phyloP scores from a whole-genome alignment of 345 rosid genomes.

The Salix exigua region DNA sequence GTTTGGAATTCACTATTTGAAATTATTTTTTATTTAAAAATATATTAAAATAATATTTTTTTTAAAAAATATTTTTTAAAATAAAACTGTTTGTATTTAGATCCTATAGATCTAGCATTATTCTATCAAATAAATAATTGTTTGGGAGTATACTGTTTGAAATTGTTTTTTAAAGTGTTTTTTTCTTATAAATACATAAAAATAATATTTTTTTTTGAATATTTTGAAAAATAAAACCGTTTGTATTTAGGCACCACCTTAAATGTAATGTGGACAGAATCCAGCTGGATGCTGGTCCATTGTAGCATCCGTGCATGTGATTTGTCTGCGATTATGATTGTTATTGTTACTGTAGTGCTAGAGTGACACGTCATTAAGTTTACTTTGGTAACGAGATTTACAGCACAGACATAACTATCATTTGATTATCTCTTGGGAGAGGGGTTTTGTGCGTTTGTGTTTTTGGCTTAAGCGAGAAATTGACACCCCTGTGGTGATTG shows the following conservation, averaged over 20 bases:
- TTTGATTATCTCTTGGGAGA: too few relatives aligned
- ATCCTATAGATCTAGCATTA: too few relatives aligned
- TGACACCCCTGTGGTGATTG: conserved; percentile 46
- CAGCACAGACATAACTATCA: not conserved
- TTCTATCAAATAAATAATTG: too few relatives aligned
- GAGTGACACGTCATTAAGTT: conserved; percentile 8
- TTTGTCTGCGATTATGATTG: not conserved
- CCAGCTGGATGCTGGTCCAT: conserved; percentile 11
- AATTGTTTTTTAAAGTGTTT: too few relatives aligned
- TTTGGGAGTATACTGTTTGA: too few relatives aligned
- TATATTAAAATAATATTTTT: rapidly evolving
- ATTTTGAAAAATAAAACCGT: too few relatives aligned
- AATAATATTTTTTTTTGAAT: too few relatives aligned
- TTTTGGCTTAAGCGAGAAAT: not conserved
- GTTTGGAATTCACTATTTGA: rapidly evolving
- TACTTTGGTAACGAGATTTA: not conserved
- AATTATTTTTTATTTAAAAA: too few relatives aligned
- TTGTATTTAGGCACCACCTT: not conserved
- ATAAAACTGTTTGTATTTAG: not conserved
- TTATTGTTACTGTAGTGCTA: not conserved
- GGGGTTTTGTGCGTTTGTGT: not conserved
- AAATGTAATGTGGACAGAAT: conserved; percentile 19
- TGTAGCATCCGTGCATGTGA: conserved; percentile 30
- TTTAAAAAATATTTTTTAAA: too few relatives aligned
- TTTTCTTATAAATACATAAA: rapidly evolving